Evolutionary conservation across 441 rosid genomes (phyloP).

Genomic region (Metrosideros polymorpha): DNA sequence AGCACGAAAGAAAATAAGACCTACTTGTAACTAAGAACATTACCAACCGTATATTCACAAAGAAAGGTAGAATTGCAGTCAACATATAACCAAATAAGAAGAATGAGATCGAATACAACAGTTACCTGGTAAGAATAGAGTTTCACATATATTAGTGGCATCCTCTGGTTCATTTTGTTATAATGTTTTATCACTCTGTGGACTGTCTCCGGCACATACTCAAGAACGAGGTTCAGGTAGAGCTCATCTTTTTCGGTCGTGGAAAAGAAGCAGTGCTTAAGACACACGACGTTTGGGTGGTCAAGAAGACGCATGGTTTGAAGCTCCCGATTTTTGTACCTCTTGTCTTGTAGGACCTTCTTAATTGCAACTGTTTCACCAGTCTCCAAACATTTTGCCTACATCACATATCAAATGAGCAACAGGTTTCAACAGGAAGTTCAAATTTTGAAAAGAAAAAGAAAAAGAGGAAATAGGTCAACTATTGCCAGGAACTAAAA

Average conservation of each 20-base stretch:
- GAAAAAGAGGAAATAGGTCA: neutral
- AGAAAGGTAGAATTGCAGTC: neutral
- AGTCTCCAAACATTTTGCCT: constrained; percentile 70
- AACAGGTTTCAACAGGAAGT: neutral
- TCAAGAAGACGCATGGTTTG: constrained; percentile 71
- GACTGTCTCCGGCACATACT: constrained; percentile 68
- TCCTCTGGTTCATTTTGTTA: constrained; percentile 56
- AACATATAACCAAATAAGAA: neutral
- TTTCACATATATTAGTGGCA: constrained; percentile 61
- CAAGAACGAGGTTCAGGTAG: constrained; percentile 69
- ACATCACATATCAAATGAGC: neutral
- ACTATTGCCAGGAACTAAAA: neutral
- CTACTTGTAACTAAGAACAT: neutral
- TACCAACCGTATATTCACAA: neutral
- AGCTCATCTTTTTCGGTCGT: constrained; percentile 68
- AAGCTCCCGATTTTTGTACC: constrained; percentile 71
- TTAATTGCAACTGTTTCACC: constrained; percentile 68
- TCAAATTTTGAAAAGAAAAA: neutral
- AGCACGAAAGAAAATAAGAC: neutral
- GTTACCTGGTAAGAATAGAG: constrained; percentile 64
- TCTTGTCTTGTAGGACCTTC: constrained; percentile 72
- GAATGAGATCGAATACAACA: neutral
- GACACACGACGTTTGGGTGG: constrained; percentile 61
- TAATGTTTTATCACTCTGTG: constrained; percentile 64
- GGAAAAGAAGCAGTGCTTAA: constrained; percentile 84